Percentiles rank a stretch among this genome's conserved stretches.
Conservation (phyloP, 2,329 filamentous ascomycete genomes). For the Ceratocystis eucalypticola region DNA sequence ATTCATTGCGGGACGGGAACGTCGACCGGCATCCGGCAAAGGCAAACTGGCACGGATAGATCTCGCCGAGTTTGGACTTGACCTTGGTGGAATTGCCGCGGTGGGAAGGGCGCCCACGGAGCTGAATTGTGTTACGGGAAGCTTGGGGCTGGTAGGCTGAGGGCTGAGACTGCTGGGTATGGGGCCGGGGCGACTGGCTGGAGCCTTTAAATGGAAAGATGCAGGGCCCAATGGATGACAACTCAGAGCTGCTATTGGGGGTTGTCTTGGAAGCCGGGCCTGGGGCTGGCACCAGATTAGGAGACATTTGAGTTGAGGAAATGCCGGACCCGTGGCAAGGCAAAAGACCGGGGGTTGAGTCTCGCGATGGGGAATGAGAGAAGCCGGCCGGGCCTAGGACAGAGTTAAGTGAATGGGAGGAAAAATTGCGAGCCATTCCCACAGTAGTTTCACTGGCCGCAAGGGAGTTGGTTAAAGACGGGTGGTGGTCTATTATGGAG, state of each 20-base stretch:
- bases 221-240: background rate
- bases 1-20: conserved; percentile 80
- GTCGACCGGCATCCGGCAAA: conserved; percentile 60
- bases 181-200: background rate
- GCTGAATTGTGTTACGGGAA: too few relatives aligned
- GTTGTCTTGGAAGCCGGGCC: background rate
- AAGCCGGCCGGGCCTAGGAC: background rate
- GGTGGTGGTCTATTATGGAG: background rate
- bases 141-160: background rate
- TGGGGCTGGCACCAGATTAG: background rate
- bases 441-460: background rate
- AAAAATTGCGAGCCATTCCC: background rate
- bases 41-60: conserved; percentile 52
- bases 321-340: background rate
- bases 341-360: background rate
- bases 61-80: background rate
- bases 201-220: background rate
- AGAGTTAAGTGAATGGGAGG: background rate
- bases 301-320: background rate
- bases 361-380: background rate
- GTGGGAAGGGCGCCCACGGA: too few relatives aligned
- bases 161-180: background rate
- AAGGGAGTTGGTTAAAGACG: background rate
- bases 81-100: too few relatives aligned
- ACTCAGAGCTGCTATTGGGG: background rate